These are phyloP conservation scores for Garcia nutans DNA, from an alignment of 345 rosid genomes.

Conservation along the genomic window DNA sequence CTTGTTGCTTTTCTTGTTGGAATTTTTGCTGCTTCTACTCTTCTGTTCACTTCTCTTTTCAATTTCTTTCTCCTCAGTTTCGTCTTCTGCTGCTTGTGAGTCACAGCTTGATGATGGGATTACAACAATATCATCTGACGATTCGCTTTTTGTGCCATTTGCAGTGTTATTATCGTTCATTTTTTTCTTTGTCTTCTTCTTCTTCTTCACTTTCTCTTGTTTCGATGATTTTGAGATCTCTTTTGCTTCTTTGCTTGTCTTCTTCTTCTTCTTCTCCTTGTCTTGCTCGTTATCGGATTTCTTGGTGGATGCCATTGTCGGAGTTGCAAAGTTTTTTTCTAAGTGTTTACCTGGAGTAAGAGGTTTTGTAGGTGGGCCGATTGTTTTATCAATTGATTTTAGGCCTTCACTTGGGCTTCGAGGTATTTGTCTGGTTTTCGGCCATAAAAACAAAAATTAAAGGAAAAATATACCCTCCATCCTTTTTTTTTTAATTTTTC, in stretches of 20 bases:
- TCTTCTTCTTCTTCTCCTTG: slow-evolving; percentile 13
- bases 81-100: background rate
- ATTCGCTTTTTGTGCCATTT: slow-evolving; percentile 2
- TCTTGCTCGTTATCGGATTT: slow-evolving; percentile 6
- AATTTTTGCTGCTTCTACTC: background rate
- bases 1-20: slow-evolving; percentile 11
- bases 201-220: background rate
- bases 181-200: slow-evolving; percentile 10
- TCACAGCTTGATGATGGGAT: slow-evolving; percentile 13
- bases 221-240: background rate
- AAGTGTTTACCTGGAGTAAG: background rate
- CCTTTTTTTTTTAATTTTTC: too few relatives aligned
- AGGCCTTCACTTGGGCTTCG: too few relatives aligned
- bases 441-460: too few relatives aligned
- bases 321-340: background rate
- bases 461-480: too few relatives aligned
- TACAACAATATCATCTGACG: background rate
- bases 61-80: background rate
- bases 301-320: slow-evolving; percentile 22
- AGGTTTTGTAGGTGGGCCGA: background rate
- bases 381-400: too few relatives aligned
- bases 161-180: background rate
- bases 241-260: background rate
- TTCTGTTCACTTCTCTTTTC: background rate
- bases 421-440: too few relatives aligned